These are phyloP conservation scores for Trichophyton verrucosum DNA, from an alignment of 2,329 filamentous ascomycete species.

Conservation along the genomic window DNA sequence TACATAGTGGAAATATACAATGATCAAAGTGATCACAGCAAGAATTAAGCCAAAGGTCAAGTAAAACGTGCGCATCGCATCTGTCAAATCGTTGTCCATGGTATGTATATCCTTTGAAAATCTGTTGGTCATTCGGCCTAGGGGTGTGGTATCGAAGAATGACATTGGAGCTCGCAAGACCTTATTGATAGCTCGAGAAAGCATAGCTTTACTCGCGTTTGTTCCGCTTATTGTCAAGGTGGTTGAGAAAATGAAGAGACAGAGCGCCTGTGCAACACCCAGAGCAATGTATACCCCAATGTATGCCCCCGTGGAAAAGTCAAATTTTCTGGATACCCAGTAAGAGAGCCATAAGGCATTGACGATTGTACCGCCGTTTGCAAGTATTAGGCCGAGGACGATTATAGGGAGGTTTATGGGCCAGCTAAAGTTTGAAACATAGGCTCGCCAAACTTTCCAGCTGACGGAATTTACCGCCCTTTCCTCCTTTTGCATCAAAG, in stretches of 20 bases:
- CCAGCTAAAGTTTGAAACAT: conserved; percentile 60
- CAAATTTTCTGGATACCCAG: conserved; percentile 74
- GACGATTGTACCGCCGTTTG: conserved; percentile 73
- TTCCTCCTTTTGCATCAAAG: conserved; percentile 38
- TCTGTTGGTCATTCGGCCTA: conserved; percentile 89
- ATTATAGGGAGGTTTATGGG: conserved; percentile 51
- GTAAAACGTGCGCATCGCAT: conserved; percentile 86
- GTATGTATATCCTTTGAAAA: conserved; percentile 93
- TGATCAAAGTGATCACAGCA: conserved; percentile 77
- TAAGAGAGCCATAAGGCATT: conserved; percentile 88
- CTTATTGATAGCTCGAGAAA: conserved; percentile 64
- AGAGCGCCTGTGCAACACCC: conserved; percentile 55
- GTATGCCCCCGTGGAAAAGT: conserved; percentile 54
- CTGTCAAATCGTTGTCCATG: conserved; percentile 86
- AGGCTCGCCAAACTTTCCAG: conserved; percentile 67
- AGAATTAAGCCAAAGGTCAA: conserved; percentile 71
- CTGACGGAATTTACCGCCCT: conserved; percentile 63
- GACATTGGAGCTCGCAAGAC: conserved; percentile 63
- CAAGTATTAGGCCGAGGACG: conserved; percentile 52
- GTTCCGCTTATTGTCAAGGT: conserved; percentile 68
- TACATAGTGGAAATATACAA: conserved; percentile 80
- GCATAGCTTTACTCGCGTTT: conserved; percentile 65
- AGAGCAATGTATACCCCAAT: conserved; percentile 59
- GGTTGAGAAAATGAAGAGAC: conserved; percentile 73
- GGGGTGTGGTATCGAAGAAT: conserved; percentile 93